Percentiles rank a stretch among this genome's conserved stretches.
These are phyloP conservation scores for Arabidopsis lyrata DNA, from an alignment of 441 rosid species.

Conservation along the genomic window DNA sequence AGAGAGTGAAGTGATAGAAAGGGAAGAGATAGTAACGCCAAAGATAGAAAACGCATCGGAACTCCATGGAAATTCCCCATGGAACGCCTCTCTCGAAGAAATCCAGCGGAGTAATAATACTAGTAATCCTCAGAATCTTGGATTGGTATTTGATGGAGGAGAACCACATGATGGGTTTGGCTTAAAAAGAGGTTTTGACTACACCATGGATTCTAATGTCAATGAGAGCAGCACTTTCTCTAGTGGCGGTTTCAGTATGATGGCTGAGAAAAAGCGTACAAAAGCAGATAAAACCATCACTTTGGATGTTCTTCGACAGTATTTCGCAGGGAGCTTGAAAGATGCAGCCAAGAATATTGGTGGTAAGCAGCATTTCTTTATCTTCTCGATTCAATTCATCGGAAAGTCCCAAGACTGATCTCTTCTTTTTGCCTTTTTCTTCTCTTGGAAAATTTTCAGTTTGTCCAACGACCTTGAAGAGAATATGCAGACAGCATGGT, in stretches of 20 bases:
- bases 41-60: slow-evolving; percentile 42
- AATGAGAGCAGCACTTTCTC: slow-evolving; percentile 63
- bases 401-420: slow-evolving; percentile 1
- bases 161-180: slow-evolving; percentile 46
- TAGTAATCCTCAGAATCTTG: slow-evolving; percentile 45
- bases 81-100: slow-evolving; percentile 42
- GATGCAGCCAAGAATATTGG: slow-evolving; percentile 91
- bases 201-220: slow-evolving; percentile 51
- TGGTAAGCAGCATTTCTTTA: slow-evolving; percentile 57
- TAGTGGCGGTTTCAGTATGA: slow-evolving; percentile 46
- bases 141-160: slow-evolving; percentile 41
- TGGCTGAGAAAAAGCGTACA: slow-evolving; percentile 63
- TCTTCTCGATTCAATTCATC: background rate
- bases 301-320: slow-evolving; percentile 70
- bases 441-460: slow-evolving; percentile 55
- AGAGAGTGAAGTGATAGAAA: slow-evolving; percentile 53
- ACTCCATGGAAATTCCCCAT: slow-evolving; percentile 49
- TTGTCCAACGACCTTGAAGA: slow-evolving; percentile 96
- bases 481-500: slow-evolving; percentile 92
- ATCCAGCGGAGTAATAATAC: slow-evolving; percentile 43
- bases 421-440: slow-evolving; percentile 18
- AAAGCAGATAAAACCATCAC: slow-evolving; percentile 76
- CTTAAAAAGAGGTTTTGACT: slow-evolving; percentile 51
- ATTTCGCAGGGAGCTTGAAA: slow-evolving; percentile 88
- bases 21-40: slow-evolving; percentile 47